A percentile compares a stretch with the other conserved stretches of the same genome.
Evolutionary conservation across 208 protist species (phyloP).

Genomic region (Crithidia mellificae): DNA sequence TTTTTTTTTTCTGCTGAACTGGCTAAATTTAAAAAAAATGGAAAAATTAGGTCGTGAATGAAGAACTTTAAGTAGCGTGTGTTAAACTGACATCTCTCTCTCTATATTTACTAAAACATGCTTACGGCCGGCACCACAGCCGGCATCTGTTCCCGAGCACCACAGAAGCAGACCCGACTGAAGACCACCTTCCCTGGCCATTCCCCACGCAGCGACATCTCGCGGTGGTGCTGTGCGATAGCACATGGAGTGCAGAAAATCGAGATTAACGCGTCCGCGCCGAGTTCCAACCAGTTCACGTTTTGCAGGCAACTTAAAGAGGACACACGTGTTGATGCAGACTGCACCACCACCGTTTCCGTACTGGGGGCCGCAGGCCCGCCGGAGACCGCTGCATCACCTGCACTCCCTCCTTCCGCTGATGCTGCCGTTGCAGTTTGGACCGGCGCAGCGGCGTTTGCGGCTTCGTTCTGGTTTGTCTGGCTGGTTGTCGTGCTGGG

Average conservation of each 20-base stretch:
- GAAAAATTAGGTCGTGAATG: too few species aligned
- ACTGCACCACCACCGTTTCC: neutral
- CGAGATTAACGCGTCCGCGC: constrained; percentile 19
- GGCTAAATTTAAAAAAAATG: too few species aligned
- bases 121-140: neutral
- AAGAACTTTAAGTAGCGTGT: too few species aligned
- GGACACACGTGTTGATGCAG: neutral
- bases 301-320: neutral
- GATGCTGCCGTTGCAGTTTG: neutral
- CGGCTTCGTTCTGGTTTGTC: neutral
- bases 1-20: too few species aligned
- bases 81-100: too few species aligned
- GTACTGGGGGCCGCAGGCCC: neutral
- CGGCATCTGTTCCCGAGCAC: constrained; percentile 7
- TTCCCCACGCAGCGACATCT: constrained; percentile 38
- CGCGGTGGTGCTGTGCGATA: constrained; percentile 46
- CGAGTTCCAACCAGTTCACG: neutral
- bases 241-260: constrained; percentile 34
- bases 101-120: constrained; percentile 10
- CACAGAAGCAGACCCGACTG: constrained; percentile 12
- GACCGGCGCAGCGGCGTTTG: neutral
- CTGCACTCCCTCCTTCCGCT: neutral
- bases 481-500: neutral
- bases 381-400: neutral
- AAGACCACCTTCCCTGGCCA: constrained; percentile 40